Evolutionary conservation across 371 early-diverging fungal species (phyloP), one percentile per base, ranked within the genome.

Genomic region (Mortierella sp.): DNA sequence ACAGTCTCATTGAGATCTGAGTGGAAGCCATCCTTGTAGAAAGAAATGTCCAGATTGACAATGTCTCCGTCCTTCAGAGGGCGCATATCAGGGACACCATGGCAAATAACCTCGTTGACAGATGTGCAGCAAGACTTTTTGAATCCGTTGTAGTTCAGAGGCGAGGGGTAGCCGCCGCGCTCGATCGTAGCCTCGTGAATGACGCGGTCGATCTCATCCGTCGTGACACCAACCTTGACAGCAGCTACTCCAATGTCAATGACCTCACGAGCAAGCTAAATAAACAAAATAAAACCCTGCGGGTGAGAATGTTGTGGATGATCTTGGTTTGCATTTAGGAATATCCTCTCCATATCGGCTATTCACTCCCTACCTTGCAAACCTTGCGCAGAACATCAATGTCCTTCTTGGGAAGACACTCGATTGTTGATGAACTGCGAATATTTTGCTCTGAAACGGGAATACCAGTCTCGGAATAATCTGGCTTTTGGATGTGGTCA

Each of bases 41-140:
- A 84, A n/a, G 90, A 87, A 26, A 97, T 89, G 78, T 97, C 99
- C 51, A 97, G 78, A 80, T 99, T 97, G 64, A 95, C 58, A 51
- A 97, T 91, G 81, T 99, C 98, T 49, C 97, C 97, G 62, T 97
- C 95, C 57, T 84, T 80, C 32, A 99, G 79, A 60, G 83, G 86
- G 60, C 96, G 93, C 56, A 86, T 75, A 80, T 97, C 97, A 3
- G 97, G 98, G 58, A 97, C 94, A 53, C 97, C 96, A 70, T 93
- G 94, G 37, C 93, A 93, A 68, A 95, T 93, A 34, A 92, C 90
- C 83, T 89, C 89, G 60, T 89, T 89, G 31, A 89, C 83, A 15
- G 89, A 89, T 68, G 94, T 97, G 87, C 97, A 97, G 73, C 92
- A 88, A 9, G 96, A 93, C 72, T 94, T 94, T 15, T 97, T 97